Conservation (phyloP, 78 protist species). For the Dictyostelium intermedium region DNA sequence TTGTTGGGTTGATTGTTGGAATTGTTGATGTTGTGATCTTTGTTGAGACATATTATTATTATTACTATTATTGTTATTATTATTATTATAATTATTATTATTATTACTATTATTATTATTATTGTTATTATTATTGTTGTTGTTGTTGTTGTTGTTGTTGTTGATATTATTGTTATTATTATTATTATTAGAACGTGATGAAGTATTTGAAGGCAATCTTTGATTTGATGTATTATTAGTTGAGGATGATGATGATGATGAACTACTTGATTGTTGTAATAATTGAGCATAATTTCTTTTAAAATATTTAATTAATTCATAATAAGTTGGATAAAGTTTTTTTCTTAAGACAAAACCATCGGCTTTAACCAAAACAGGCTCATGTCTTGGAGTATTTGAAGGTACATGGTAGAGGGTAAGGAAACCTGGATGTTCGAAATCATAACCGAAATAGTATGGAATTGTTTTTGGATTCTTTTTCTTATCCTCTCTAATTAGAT, state of each 20-base stretch:
- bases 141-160: not conserved
- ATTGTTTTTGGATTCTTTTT: slow-evolving; percentile 31
- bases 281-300: slow-evolving; percentile 56
- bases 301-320: slow-evolving; percentile 63
- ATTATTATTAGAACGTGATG: not conserved
- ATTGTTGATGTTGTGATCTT: not conserved
- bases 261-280: not conserved
- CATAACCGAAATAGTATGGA: slow-evolving; percentile 59
- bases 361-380: slow-evolving; percentile 45
- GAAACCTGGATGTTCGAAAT: slow-evolving; percentile 40
- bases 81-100: not conserved
- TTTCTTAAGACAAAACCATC: slow-evolving; percentile 70
- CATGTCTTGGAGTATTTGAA: slow-evolving; percentile 24
- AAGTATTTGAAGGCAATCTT: not conserved
- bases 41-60: not conserved
- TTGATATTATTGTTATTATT: not conserved
- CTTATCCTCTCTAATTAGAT: not conserved
- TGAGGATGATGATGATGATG: not conserved
- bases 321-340: slow-evolving; percentile 12
- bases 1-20: not conserved
- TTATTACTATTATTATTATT: not conserved
- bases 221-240: not conserved
- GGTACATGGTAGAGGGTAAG: slow-evolving; percentile 54
- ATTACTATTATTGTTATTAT: not conserved
- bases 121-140: not conserved